A percentile compares a stretch with the other conserved stretches of the same genome.
Evolutionary conservation across 208 protist genomes (phyloP).

Genomic region (Trypanosomatidae sp.): DNA sequence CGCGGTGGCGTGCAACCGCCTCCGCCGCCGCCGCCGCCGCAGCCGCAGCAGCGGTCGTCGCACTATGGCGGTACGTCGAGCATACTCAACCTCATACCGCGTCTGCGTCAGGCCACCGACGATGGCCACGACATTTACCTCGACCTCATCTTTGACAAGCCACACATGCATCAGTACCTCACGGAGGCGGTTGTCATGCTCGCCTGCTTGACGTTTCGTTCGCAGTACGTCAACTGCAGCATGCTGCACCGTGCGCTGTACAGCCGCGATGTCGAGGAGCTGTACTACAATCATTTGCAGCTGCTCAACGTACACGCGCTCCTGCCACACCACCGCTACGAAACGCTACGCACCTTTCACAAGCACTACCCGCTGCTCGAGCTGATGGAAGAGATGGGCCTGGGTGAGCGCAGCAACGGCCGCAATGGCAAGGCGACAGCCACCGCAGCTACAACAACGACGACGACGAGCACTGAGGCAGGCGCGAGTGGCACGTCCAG

Average conservation of each 20-base stretch:
- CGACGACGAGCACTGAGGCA: background rate
- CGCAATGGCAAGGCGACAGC: background rate
- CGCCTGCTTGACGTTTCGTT: conserved; percentile 67
- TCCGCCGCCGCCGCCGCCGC: conserved; percentile 1
- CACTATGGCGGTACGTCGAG: background rate
- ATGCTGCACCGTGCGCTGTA: conserved; percentile 39
- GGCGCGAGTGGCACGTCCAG: background rate
- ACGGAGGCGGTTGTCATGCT: conserved; percentile 58
- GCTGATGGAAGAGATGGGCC: conserved; percentile 46
- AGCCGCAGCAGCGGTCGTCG: background rate
- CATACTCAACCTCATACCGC: background rate
- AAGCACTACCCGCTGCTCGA: conserved; percentile 57
- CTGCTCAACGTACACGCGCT: conserved; percentile 48
- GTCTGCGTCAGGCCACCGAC: conserved; percentile 5
- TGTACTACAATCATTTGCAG: conserved; percentile 62
- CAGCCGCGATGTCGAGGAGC: conserved; percentile 40
- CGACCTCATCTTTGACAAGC: conserved; percentile 54
- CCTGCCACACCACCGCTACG: conserved; percentile 30
- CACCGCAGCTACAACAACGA: background rate
- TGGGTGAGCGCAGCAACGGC: conserved; percentile 7
- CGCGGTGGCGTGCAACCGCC: conserved; percentile 1
- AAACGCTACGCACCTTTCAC: conserved; percentile 42
- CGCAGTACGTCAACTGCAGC: conserved; percentile 68
- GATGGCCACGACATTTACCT: conserved; percentile 37
- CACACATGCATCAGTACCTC: conserved; percentile 29